Conservation (phyloP, 495 filamentous ascomycete genomes). For the Paragyromitra xinjiangensis region DNA sequence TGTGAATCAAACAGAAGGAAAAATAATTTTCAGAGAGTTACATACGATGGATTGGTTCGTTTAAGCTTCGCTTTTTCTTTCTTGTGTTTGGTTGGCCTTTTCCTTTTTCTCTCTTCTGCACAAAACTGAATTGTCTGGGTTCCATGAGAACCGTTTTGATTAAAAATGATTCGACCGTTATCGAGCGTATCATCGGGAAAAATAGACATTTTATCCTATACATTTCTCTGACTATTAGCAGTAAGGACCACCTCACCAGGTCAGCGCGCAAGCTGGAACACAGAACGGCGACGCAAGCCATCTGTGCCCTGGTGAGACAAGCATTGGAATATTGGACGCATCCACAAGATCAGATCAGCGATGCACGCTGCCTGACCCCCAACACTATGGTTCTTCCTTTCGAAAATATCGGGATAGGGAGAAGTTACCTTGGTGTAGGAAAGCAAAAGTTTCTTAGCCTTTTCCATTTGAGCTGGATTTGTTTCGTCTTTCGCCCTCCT, state of each 20-base stretch:
- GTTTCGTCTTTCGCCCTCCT: not conserved
- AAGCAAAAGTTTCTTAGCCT: not conserved
- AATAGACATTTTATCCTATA: not conserved
- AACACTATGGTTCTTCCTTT: not conserved
- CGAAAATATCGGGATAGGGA: not conserved
- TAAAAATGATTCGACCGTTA: not conserved
- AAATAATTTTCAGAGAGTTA: not conserved
- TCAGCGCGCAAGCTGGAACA: slow-evolving; percentile 25
- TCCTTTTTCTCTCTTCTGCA: not conserved
- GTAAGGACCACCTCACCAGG: slow-evolving; percentile 16
- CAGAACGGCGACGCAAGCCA: slow-evolving; percentile 32
- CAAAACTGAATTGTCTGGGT: not conserved
- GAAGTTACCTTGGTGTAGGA: not conserved
- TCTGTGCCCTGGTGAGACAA: slow-evolving; percentile 36
- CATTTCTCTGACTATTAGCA: not conserved
- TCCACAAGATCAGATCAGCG: slow-evolving; percentile 18
- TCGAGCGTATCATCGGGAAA: not conserved
- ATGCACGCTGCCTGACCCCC: slow-evolving; percentile 8
- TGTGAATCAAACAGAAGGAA: not conserved
- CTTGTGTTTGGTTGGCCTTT: not conserved
- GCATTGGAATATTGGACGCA: slow-evolving; percentile 5
- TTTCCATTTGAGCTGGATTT: not conserved
- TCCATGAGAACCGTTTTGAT: not conserved
- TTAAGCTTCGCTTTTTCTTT: not conserved
- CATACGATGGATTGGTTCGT: not conserved